Base-by-base conservation (phyloP, 345 rosid genomes). In the Rhodamnia rubescens region DNA sequence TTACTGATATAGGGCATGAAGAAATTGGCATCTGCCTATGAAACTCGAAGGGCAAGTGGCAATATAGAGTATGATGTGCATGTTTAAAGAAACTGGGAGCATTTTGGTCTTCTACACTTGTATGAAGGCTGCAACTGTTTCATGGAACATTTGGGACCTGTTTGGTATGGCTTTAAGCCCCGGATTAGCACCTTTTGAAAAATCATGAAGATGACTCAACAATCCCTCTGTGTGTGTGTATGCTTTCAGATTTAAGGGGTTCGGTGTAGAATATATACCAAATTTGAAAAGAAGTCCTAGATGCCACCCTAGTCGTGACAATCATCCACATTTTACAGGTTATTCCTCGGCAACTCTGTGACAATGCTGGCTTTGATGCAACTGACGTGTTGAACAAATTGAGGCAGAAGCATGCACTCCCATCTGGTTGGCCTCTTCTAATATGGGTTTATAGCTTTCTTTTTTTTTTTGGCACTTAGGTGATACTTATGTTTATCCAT, bases 351-450 rank as follows among this genome's bases (percentile, higher is more conserved):
- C 99, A 98, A 84, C 92, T 98, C 75, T 98, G 99, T 89, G 99
- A 96, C 90, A 98, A 98, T 92, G 99, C 99, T 87, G 99, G 99
- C 86, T 98, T 95, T 91, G 99, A 98, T 90, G 98, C 99, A 55
- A 98, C 99, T 90, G 99, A 98, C 90, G 96, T 98, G 83, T 90
- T 98, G 90, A 98, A 96, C 92, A 98, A 98, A 92, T 88, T 96
- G 83, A 93, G 99, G 87, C 98, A 96, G 91, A 98, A 98, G 83
- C 99, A 98, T 89, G 97, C 97, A 32, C 95, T 92, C 87, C 94
- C 94, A 85, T 94, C 96, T 59, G 99, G 99, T 98, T 86, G 83
- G 91, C 58, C 32, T 83, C 64, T 80, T 85, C 36, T 47, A 59
- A 50, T 61, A 85, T 54, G 21, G 36, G 36, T 64, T 54, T 27